phyloP scores from a whole-genome alignment of 2,329 filamentous ascomycete genomes.

The Phyllosticta citribraziliensis region DNA sequence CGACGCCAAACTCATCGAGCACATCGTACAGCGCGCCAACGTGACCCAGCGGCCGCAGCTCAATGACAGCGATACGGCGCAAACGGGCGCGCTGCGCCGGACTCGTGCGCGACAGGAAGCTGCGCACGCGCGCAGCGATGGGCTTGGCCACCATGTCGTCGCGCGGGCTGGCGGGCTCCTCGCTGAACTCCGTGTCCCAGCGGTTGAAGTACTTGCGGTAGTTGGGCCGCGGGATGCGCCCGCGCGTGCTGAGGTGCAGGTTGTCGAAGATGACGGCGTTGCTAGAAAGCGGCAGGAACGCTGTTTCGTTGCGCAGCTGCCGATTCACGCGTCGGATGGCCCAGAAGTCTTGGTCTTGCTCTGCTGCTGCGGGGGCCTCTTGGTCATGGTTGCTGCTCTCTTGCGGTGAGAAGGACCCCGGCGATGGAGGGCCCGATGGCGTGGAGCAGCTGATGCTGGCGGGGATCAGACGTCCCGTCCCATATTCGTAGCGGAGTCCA shows the following conservation, averaged over 20 bases:
- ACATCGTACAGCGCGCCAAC: constrained; percentile 1
- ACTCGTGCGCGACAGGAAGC: constrained; percentile 4
- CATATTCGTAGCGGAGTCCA: constrained; percentile 8
- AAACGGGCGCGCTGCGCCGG: not conserved
- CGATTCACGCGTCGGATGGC: constrained; percentile 2
- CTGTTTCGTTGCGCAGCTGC: not conserved
- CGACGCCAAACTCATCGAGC: not conserved
- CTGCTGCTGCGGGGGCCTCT: not conserved
- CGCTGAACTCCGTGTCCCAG: constrained; percentile 10
- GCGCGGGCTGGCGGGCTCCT: constrained; percentile 2
- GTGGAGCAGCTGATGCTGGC: not conserved
- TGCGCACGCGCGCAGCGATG: constrained; percentile 2
- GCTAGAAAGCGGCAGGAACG: not conserved
- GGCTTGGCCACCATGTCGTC: constrained; percentile 8
- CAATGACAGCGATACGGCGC: not conserved
- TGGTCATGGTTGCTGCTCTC: not conserved
- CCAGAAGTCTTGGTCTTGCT: not conserved
- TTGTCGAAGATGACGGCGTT: constrained; percentile 9
- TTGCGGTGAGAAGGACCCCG: not conserved
- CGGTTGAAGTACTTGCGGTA: constrained; percentile 10
- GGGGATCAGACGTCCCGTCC: not conserved
- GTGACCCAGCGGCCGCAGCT: constrained; percentile 7
- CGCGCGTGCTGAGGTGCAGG: not conserved
- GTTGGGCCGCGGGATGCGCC: constrained; percentile 5
- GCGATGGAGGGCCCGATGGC: not conserved